phyloP scores from a whole-genome alignment of 192 early-diverging fungal species.

The Coemansia interrupta region DNA sequence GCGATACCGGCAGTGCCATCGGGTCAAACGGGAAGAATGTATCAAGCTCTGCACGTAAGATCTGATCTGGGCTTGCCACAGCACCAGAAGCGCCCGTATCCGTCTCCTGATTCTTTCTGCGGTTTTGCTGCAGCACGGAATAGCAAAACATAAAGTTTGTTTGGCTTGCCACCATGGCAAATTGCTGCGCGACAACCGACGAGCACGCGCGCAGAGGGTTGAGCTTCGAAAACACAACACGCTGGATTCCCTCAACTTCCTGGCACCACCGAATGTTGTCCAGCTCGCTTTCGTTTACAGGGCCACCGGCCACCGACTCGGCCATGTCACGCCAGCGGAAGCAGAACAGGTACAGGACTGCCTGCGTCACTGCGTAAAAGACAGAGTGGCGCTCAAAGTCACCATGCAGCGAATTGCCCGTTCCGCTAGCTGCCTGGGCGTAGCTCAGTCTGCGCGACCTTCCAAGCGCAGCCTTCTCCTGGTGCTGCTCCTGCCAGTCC shows the following conservation, averaged over 20 bases:
- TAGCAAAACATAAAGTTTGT: slow-evolving; percentile 86
- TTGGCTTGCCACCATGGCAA: slow-evolving; percentile 73
- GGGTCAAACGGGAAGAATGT: slow-evolving; percentile 96
- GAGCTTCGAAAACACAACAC: slow-evolving; percentile 71
- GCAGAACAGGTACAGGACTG: slow-evolving; percentile 90
- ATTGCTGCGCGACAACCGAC: slow-evolving; percentile 75
- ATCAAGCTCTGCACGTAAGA: slow-evolving; percentile 56
- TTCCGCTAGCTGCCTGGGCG: neutral
- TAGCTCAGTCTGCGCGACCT: slow-evolving; percentile 3
- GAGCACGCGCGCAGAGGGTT: slow-evolving; percentile 78
- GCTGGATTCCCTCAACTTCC: slow-evolving; percentile 66
- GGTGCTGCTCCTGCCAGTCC: slow-evolving; percentile 59
- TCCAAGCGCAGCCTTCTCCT: neutral
- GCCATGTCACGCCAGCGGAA: slow-evolving; percentile 88
- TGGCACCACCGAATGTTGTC: slow-evolving; percentile 56
- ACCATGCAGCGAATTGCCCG: slow-evolving; percentile 7
- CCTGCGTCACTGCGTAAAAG: slow-evolving; percentile 86
- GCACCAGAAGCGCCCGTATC: slow-evolving; percentile 6
- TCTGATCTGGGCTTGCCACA: slow-evolving; percentile 11
- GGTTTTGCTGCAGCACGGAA: slow-evolving; percentile 67
- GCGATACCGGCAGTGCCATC: slow-evolving; percentile 68
- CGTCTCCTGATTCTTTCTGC: slow-evolving; percentile 17
- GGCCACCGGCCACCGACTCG: slow-evolving; percentile 24
- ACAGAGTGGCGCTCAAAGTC: slow-evolving; percentile 68
- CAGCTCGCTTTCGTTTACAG: slow-evolving; percentile 31